Conservation (phyloP, 2,329 filamentous ascomycete genomes). For the Pyricularia pennisetigena region DNA sequence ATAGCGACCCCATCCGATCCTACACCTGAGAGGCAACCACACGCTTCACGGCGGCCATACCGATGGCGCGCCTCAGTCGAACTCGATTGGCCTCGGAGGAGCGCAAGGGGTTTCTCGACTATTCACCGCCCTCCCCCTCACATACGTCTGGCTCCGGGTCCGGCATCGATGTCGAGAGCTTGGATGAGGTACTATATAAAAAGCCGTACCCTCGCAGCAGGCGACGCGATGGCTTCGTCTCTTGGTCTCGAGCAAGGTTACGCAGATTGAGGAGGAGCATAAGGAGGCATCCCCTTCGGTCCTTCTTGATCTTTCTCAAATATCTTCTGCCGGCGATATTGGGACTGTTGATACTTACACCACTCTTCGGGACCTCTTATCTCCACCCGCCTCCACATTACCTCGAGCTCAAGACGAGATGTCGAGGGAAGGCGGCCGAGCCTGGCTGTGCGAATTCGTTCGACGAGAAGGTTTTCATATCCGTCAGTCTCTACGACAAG, state of each 20-base stretch:
- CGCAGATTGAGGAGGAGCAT: background rate
- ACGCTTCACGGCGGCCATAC: background rate
- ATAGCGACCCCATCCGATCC: background rate
- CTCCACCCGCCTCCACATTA: slow-evolving; percentile 28
- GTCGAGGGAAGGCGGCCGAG: slow-evolving; percentile 15
- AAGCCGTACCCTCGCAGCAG: background rate
- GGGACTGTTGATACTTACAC: slow-evolving; percentile 23
- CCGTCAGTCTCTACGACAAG: slow-evolving; percentile 59
- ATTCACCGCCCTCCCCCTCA: slow-evolving; percentile 2
- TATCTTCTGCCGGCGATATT: slow-evolving; percentile 37
- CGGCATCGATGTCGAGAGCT: slow-evolving; percentile 1
- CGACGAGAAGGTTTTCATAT: slow-evolving; percentile 63
- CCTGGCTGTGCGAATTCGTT: slow-evolving; percentile 26
- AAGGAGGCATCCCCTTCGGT: background rate
- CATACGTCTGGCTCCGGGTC: slow-evolving; percentile 1
- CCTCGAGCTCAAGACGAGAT: slow-evolving; percentile 19
- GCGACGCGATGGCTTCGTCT: background rate
- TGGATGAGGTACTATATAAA: slow-evolving; percentile 1
- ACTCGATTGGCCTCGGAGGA: slow-evolving; percentile 2
- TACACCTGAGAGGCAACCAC: background rate
- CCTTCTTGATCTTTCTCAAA: background rate
- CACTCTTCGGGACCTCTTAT: slow-evolving; percentile 33
- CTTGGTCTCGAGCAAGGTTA: slow-evolving; percentile 4
- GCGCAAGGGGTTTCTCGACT: slow-evolving; percentile 2
- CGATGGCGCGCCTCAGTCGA: slow-evolving; percentile 1